Base-by-base conservation (phyloP, 208 protist species). In the Balamuthia mandrillaris region DNA sequence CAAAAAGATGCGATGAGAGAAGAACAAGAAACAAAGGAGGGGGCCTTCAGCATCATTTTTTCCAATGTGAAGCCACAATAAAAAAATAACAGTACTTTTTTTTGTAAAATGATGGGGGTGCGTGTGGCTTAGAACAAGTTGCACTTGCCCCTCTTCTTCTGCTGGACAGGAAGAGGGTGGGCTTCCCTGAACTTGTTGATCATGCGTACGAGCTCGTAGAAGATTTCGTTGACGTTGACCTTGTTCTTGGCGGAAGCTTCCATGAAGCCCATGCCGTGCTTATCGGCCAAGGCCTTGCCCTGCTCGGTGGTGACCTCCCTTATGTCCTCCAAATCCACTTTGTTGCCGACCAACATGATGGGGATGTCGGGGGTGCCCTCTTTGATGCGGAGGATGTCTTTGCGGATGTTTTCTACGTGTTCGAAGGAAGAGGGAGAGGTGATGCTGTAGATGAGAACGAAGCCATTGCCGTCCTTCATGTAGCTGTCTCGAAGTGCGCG, bases 281-380 rank as follows among this genome's bases (percentile, higher is more conserved):
- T 51, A 45, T 89, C 86, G 39, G 89, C 85, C 3, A 93, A 37
- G 39, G 86, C 72, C 54, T 90, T 31, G 63, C 89, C 92, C 87
- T 94, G 86, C 58, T 86, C 65, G 24, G 35, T 93, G 5, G 90
- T 86, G 10, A 95, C 91, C 77, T 89, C 54, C 54, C 92, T 79
- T 27, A 94, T 77, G 21, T 87, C 42, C 56, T 94, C 90, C 51
- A 94, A 84, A 90, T 94, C 92, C 51, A 84, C 84, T 75, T 94
- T 94, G 87, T 94, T 94, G 56, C 91, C 92, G 16, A 88, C 27
- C 2, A 92, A 24, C 33, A 92, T 84, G 78, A 92, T 92, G 35
- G 77, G 77, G 31, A 84, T 56, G 41, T 87, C 33, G n/a, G n/a
- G n/a, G n/a, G n/a, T n/a, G n/a, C n/a, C 51, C n/a, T 58, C 27